Conservation (phyloP, 2,329 filamentous ascomycete species). For the Pyricularia grisea region DNA sequence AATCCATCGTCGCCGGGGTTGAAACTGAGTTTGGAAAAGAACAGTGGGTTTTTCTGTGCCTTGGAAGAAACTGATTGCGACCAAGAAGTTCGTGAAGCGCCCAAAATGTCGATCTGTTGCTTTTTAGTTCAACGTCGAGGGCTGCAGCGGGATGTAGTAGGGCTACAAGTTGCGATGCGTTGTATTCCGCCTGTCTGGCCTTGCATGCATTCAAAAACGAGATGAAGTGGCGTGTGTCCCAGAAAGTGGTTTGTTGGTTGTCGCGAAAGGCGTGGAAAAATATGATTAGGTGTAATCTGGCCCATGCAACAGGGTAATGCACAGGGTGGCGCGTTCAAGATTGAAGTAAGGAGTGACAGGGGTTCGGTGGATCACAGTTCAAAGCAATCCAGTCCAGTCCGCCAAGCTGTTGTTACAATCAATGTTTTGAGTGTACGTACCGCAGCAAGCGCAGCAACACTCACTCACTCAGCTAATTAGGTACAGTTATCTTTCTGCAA, state of each 20-base stretch:
- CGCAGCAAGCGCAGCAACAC: too few relatives aligned
- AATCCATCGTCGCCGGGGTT: conserved; percentile 55
- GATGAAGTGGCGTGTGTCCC: background rate
- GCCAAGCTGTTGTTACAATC: background rate
- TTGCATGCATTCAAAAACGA: background rate
- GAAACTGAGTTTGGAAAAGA: background rate
- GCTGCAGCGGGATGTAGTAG: background rate
- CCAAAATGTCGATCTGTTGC: background rate
- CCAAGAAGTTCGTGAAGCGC: background rate
- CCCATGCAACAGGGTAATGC: conserved; percentile 6
- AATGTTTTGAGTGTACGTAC: background rate
- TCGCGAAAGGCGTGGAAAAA: background rate
- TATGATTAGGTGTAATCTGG: conserved; percentile 10
- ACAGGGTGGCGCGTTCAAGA: background rate
- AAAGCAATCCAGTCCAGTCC: background rate
- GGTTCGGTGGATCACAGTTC: background rate
- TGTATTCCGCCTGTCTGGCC: background rate
- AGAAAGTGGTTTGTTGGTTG: background rate
- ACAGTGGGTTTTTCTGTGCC: background rate
- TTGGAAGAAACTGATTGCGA: background rate
- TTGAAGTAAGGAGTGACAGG: background rate
- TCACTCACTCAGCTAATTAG: too few relatives aligned
- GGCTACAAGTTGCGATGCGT: background rate
- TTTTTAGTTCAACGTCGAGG: background rate
- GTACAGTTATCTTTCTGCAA: background rate